Percentiles rank a stretch among this genome's conserved stretches.
phyloP scores from a whole-genome alignment of 257 asterid species.

The Nicotiana obtusifolia region DNA sequence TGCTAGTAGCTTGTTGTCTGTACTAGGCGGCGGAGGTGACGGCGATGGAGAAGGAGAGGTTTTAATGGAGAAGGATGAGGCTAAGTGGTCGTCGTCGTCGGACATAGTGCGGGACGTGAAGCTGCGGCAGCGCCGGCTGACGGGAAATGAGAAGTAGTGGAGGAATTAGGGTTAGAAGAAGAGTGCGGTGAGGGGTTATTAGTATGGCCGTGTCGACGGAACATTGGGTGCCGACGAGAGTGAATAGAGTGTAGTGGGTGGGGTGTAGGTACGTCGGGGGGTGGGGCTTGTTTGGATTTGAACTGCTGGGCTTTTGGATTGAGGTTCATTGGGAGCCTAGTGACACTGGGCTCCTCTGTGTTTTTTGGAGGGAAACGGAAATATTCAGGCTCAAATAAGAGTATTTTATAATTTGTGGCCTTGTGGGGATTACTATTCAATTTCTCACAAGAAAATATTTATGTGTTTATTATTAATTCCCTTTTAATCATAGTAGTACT shows the following conservation, averaged over 20 bases:
- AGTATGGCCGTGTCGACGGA: conserved; percentile 1
- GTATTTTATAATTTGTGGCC: too few relatives aligned
- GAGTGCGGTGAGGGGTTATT: neutral
- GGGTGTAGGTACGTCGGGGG: neutral
- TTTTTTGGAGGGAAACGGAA: too few relatives aligned
- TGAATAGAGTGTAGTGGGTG: neutral
- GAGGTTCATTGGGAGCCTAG: too few relatives aligned
- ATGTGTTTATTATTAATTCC: too few relatives aligned
- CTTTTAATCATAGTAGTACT: too few relatives aligned
- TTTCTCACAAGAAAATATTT: too few relatives aligned
- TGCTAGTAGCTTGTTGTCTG: conserved; percentile 17
- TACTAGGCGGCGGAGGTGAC: conserved; percentile 7
- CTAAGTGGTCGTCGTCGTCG: conserved; percentile 23
- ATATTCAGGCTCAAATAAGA: too few relatives aligned
- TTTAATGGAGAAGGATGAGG: neutral
- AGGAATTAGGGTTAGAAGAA: neutral
- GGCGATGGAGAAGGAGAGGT: conserved; percentile 12
- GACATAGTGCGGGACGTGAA: conserved; percentile 20
- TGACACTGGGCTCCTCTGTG: too few relatives aligned
- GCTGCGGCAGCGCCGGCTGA: neutral
- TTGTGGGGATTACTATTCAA: too few relatives aligned
- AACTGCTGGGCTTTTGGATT: too few relatives aligned
- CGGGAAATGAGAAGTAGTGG: neutral
- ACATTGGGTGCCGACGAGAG: conserved; percentile 10
- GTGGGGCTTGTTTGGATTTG: too few relatives aligned